Base-by-base conservation (phyloP, 495 filamentous ascomycete species). In the Staphylotrichum longicolle region DNA sequence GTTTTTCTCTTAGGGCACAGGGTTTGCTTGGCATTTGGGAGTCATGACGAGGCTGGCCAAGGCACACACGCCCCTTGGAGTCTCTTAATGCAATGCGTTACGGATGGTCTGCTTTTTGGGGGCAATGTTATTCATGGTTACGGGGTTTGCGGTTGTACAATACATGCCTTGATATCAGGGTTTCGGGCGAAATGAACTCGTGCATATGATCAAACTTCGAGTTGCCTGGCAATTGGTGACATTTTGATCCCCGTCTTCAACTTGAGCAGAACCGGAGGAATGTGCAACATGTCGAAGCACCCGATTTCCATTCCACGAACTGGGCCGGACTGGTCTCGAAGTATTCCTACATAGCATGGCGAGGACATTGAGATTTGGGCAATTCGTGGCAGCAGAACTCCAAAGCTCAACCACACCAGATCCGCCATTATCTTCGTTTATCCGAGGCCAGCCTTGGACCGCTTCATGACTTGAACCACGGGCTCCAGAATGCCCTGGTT, bases 401-500 rank as follows among this genome's bases (percentile, higher is more conserved):
- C 20, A 27, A 27, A 27, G 1, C 1, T 1, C 20, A 27, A 27
- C 20, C 20, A 27, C 1, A 27, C 0, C 20, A 27, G 20, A 27
- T 27, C 20, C 20, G 20, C 20, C 20, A 27, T 27, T 27, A 27
- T 27, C 20, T 27, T 27, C 20, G 20, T n/a, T 83, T 84, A 89
- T 48, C 93, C 93, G 57, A 98, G 75, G 32, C 94, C 94, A 32
- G 91, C 86, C 69, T 90, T 93, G 4, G 85, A 82, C 49, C 86
- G 90, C 80, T 94, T 96, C 46, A 98, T 86, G 56, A 95, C 85
- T 60, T 95, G 91, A n/a, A 82, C 80, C 44, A 99, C 87, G 2
- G 95, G 95, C 63, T 88, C 81, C 61, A 94, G 70, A 54, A 96
- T 93, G 40, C 95, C 94, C 72, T 94, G 89, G 71, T 94, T 94